phyloP scores from a whole-genome alignment of 768 basidiomycete genomes.

The Calocera viscosa region DNA sequence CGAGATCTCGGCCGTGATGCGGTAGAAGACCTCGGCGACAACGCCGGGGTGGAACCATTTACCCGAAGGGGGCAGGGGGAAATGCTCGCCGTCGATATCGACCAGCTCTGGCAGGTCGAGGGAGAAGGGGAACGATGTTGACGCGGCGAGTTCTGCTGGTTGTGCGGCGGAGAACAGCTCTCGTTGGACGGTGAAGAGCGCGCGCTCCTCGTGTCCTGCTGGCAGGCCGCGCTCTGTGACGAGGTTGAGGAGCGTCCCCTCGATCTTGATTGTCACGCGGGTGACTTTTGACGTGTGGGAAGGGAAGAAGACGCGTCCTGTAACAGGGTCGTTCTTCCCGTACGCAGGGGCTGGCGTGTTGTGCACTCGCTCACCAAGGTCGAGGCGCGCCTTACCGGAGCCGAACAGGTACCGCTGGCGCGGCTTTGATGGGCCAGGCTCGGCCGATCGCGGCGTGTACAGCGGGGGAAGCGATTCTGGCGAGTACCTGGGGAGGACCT shows the following conservation, averaged over 20 bases:
- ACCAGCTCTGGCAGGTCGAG: background rate
- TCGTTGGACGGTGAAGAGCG: background rate
- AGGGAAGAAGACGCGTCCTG: background rate
- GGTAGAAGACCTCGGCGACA: background rate
- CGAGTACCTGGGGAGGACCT: background rate
- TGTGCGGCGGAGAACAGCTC: background rate
- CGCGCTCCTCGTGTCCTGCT: slow-evolving; percentile 5
- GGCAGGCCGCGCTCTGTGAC: background rate
- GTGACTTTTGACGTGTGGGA: background rate
- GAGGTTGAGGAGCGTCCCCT: background rate
- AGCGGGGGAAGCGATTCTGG: slow-evolving; percentile 4
- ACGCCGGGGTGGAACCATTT: background rate
- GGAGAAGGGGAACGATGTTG: background rate
- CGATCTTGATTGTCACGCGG: background rate
- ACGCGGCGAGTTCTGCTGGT: background rate
- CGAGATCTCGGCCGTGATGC: background rate
- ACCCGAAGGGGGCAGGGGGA: background rate
- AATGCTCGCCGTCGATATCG: slow-evolving; percentile 2
- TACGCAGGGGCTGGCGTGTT: background rate
- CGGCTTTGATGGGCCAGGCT: background rate
- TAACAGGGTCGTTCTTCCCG: slow-evolving; percentile 5
- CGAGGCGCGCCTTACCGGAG: background rate
- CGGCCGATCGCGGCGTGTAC: background rate
- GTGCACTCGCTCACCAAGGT: background rate
- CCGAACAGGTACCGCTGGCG: background rate